Evolutionary conservation across 2,329 filamentous ascomycete species (phyloP), one percentile per base, ranked within the genome.

Genomic region (Rhytidhysteron rufulum): DNA sequence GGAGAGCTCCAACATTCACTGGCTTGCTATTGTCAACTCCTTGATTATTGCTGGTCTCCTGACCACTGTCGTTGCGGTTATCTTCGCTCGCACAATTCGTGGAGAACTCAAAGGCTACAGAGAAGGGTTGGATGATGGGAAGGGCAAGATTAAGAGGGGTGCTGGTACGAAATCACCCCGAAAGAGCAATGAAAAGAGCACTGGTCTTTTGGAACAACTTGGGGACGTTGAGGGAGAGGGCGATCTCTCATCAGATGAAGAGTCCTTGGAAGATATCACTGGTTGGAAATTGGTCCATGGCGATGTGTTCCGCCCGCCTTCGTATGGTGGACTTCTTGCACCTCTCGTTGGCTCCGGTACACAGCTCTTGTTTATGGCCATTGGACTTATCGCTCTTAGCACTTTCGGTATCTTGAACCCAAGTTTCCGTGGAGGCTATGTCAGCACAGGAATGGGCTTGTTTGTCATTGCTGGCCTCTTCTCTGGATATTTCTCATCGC

Each of bases 281-380:
- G 88, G 88, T 37, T 95, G 88, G 88, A 95, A 95, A 63, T 72
- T 93, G 13, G 74, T 95, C 3, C 87, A 94, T 55, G 86, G 79
- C n/a, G 88, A 95, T 62, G 86, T 94, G 4, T 95, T 95, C 70
- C 79, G 88, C 34, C 73, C 82, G 19, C 88, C 88, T 1, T 65
- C 72, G 3, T 78, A 80, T 48, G 86, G 86, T 20, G 78, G 81
- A 37, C 71, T 95, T 2, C 73, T 95, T 29, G 87, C 88, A 0
- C 88, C 88, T 1, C 70, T 95, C 6, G 74, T 94, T 16, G 89
- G 89, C 3, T 94, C 88, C 1, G 88, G 88, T 31, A 88, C 86
- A 74, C 88, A 95, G 66, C 75, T 95, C 2, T 73, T 94, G 9
- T 89, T 91, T 64, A 89, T 93, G 83, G 78, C 82, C 1, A 67